Evolutionary conservation across 2,329 filamentous ascomycete genomes (phyloP).

Genomic region (Thelonectria rubi): DNA sequence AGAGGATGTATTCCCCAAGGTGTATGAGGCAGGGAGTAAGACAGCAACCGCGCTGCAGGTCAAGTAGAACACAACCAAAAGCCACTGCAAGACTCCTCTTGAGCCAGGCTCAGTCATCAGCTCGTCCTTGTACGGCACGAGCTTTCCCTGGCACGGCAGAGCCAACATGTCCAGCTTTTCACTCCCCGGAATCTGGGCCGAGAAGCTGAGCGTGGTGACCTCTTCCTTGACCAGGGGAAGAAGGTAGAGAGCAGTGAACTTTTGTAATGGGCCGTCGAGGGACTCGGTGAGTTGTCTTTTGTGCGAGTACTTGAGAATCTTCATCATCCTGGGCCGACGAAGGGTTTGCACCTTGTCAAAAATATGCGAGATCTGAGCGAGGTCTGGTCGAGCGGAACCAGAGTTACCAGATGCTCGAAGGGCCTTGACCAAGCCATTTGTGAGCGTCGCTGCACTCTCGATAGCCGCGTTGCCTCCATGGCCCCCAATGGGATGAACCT

Average conservation of each 20-base stretch:
- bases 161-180: slow-evolving; percentile 15
- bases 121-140: slow-evolving; percentile 24
- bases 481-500: slow-evolving; percentile 20
- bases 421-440: slow-evolving; percentile 2
- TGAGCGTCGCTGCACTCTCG: slow-evolving; percentile 10
- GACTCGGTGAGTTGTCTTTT: slow-evolving; percentile 16
- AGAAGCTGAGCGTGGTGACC: slow-evolving; percentile 21
- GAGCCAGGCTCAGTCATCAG: slow-evolving; percentile 7
- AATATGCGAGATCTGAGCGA: slow-evolving; percentile 3
- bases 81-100: slow-evolving; percentile 9
- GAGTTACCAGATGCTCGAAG: slow-evolving; percentile 1
- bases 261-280: slow-evolving; percentile 15
- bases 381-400: background rate
- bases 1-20: too few species aligned
- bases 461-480: slow-evolving; percentile 22
- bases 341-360: slow-evolving; percentile 17
- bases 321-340: slow-evolving; percentile 12
- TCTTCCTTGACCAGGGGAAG: slow-evolving; percentile 16
- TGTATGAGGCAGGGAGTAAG: too few species aligned
- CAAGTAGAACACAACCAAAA: slow-evolving; percentile 17
- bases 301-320: slow-evolving; percentile 14
- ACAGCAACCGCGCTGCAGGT: too few species aligned
- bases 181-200: slow-evolving; percentile 20
- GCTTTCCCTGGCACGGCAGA: slow-evolving; percentile 3
- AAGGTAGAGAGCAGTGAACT: slow-evolving; percentile 10